Percentiles rank a stretch among this genome's conserved stretches.
Evolutionary conservation across 176 grass and related monocot species (phyloP).

Genomic region (Oryza rufipogon): DNA sequence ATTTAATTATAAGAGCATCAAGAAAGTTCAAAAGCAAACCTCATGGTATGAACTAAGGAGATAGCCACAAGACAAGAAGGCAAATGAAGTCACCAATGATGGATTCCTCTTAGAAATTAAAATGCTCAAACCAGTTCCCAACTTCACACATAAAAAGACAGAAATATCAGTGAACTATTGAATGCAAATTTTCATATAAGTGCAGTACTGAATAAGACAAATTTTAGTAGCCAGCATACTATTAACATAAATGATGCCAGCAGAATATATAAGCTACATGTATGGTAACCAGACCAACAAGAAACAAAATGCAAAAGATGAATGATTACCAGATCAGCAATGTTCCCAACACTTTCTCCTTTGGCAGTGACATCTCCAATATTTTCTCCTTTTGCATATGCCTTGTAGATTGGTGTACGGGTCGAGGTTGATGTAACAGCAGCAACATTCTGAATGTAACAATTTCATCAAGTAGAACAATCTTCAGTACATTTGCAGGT

Average conservation of each 20-base stretch:
- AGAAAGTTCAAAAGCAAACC: slow-evolving; percentile 55
- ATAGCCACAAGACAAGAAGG: slow-evolving; percentile 90
- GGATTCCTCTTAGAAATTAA: slow-evolving; percentile 96
- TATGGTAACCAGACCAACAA: not conserved
- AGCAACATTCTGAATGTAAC: slow-evolving; percentile 73
- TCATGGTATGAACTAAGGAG: slow-evolving; percentile 92
- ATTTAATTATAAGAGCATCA: slow-evolving; percentile 7
- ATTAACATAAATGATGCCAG: not conserved
- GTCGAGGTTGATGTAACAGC: slow-evolving; percentile 90
- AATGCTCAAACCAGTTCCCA: slow-evolving; percentile 95
- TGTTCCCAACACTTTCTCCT: slow-evolving; percentile 93
- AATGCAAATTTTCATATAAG: not conserved
- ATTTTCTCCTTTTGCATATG: slow-evolving; percentile 90
- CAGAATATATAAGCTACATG: not conserved
- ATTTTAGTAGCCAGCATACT: not conserved
- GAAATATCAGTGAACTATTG: slow-evolving; percentile 9
- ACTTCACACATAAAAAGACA: slow-evolving; percentile 52
- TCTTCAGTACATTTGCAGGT: slow-evolving; percentile 26
- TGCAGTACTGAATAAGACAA: not conserved
- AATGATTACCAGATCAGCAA: slow-evolving; percentile 73
- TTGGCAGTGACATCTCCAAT: slow-evolving; percentile 88
- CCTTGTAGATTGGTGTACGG: slow-evolving; percentile 83
- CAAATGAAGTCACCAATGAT: slow-evolving; percentile 86
- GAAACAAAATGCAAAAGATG: slow-evolving; percentile 10
- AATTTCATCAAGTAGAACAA: slow-evolving; percentile 21